phyloP scores from a whole-genome alignment of 2,329 filamentous ascomycete genomes.

The Hymenoscyphus salicellus region DNA sequence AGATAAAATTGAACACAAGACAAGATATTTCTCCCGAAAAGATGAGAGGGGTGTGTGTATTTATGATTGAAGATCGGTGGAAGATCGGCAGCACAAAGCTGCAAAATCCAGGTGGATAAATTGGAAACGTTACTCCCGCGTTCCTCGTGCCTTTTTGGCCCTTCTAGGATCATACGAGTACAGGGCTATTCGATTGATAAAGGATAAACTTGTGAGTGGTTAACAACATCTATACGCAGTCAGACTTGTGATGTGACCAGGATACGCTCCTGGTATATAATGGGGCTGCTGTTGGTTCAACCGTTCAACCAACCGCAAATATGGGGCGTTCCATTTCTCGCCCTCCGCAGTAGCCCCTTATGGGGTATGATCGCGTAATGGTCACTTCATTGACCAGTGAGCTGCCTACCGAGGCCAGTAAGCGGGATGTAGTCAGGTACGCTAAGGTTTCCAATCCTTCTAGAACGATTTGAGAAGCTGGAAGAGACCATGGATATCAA shows the following conservation, averaged over 20 bases:
- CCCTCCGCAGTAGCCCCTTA: not conserved
- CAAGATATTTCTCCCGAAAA: not conserved
- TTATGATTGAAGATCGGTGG: not conserved
- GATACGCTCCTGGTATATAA: not conserved
- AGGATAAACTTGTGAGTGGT: constrained; percentile 3
- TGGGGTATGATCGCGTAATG: not conserved
- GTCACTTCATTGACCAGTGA: no score
- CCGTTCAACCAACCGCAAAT: not conserved
- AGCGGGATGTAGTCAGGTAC: not conserved
- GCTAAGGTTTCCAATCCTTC: not conserved
- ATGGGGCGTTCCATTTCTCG: not conserved
- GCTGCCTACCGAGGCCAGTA: not conserved
- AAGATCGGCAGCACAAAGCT: not conserved
- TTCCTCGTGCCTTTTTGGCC: not conserved
- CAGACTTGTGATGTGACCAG: not conserved
- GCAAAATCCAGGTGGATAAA: not conserved
- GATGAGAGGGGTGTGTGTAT: not conserved
- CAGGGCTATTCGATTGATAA: not conserved
- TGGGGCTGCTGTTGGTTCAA: not conserved
- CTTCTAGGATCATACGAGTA: constrained; percentile 5
- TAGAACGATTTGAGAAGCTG: not conserved
- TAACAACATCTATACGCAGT: not conserved
- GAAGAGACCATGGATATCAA: constrained; percentile 2
- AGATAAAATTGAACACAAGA: not conserved
- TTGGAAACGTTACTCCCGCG: constrained; percentile 7